Evolutionary conservation across 495 filamentous ascomycete species (phyloP).

Genomic region (Penicillium cataractarum): DNA sequence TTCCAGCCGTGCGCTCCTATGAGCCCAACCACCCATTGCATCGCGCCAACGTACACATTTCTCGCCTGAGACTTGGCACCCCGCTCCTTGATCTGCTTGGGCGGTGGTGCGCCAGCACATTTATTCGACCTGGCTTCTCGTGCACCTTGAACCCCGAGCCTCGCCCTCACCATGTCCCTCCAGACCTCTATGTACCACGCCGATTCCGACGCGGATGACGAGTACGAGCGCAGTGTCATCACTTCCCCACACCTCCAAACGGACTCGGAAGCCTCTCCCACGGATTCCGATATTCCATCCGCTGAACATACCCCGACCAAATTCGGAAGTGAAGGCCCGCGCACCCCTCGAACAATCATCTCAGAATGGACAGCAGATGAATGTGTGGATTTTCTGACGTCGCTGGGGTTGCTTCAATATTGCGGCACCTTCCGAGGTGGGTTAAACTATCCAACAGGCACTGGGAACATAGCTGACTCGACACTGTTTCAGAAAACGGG

Average conservation of each 20-base stretch:
- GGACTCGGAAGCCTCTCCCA: conserved; percentile 79
- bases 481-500: conserved; percentile 71
- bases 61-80: conserved; percentile 6
- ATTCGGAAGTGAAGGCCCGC: conserved; percentile 68
- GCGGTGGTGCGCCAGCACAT: conserved; percentile 14
- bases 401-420: conserved; percentile 82
- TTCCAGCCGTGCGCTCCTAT: conserved; percentile 8
- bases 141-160: conserved; percentile 2
- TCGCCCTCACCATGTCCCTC: conserved; percentile 48
- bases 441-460: conserved; percentile 22
- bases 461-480: conserved; percentile 9
- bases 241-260: conserved; percentile 71
- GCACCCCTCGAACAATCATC: conserved; percentile 77
- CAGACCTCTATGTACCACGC: conserved; percentile 63
- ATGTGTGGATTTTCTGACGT: conserved; percentile 81
- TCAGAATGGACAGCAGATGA: conserved; percentile 88
- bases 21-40: conserved; percentile 22
- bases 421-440: conserved; percentile 77
- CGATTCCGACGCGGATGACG: conserved; percentile 92
- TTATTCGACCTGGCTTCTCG: not conserved
- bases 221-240: conserved; percentile 83
- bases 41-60: conserved; percentile 11
- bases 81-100: conserved; percentile 2
- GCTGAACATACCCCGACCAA: conserved; percentile 87
- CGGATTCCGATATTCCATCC: conserved; percentile 78